Conservation (phyloP, 2,329 filamentous ascomycete species). For the Cladobotryum mycophilum region DNA sequence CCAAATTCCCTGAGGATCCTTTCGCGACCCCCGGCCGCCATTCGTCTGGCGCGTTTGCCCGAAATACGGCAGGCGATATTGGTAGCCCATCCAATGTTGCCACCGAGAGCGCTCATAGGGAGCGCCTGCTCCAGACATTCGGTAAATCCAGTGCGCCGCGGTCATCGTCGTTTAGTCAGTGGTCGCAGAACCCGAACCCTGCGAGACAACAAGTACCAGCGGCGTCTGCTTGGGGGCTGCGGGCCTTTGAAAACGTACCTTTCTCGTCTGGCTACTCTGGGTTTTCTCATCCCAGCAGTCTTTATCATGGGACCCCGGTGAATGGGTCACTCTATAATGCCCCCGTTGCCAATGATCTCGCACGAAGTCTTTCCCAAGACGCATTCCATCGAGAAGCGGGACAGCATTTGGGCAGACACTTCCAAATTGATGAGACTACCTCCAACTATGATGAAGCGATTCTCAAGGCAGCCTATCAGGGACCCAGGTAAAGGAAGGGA, state of each 20-base stretch:
- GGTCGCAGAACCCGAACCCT: slow-evolving; percentile 20
- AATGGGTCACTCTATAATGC: slow-evolving; percentile 18
- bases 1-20: slow-evolving; percentile 23
- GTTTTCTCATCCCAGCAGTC: slow-evolving; percentile 46
- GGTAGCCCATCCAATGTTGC: slow-evolving; percentile 3
- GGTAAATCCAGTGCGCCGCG: slow-evolving; percentile 19
- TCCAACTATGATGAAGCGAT: slow-evolving; percentile 31
- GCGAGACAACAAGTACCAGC: slow-evolving; percentile 15
- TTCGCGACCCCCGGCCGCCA: slow-evolving; percentile 24
- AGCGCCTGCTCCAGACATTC: slow-evolving; percentile 31
- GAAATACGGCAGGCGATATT: slow-evolving; percentile 4
- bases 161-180: slow-evolving; percentile 26
- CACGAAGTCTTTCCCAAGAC: slow-evolving; percentile 14
- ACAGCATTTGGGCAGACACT: slow-evolving; percentile 17
- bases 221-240: slow-evolving; percentile 16
- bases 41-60: slow-evolving; percentile 3
- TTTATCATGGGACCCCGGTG: slow-evolving; percentile 43
- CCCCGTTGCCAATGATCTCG: slow-evolving; percentile 12
- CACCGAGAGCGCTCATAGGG: slow-evolving; percentile 27
- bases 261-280: slow-evolving; percentile 25
- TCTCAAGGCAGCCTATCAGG: slow-evolving; percentile 27
- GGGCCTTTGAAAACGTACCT: slow-evolving; percentile 11
- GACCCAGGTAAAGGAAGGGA: slow-evolving; percentile 17
- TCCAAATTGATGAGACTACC: slow-evolving; percentile 28
- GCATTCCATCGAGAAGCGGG: slow-evolving; percentile 4